A percentile compares a stretch with the other conserved stretches of the same genome.
These are phyloP conservation scores for Didymella pinodella DNA, from an alignment of 2,329 filamentous ascomycete genomes.

Conservation along the genomic window DNA sequence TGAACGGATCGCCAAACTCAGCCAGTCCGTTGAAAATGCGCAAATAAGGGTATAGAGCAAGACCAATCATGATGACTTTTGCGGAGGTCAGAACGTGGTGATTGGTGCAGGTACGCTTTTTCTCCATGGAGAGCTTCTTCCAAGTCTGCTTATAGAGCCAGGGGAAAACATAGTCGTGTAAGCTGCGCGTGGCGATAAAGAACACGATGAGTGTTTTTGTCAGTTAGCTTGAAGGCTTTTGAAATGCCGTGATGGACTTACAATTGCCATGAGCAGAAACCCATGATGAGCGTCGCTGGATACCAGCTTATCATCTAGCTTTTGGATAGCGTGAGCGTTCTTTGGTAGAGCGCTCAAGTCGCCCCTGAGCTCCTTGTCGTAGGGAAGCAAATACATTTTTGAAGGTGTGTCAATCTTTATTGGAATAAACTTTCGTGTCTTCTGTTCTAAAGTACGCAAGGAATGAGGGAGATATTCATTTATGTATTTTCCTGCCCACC, in stretches of 20 bases:
- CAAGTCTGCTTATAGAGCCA: not conserved
- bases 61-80: not conserved
- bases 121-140: not conserved
- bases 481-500: not conserved
- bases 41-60: not conserved
- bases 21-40: not conserved
- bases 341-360: not conserved
- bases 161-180: slow-evolving; percentile 1
- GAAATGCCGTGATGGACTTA: not conserved
- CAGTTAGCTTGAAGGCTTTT: not conserved
- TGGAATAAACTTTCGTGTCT: not conserved
- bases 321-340: not conserved
- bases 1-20: not conserved
- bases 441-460: not conserved
- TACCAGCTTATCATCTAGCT: not conserved
- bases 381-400: not conserved
- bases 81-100: slow-evolving; percentile 2
- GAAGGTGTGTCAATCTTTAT: not conserved
- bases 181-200: slow-evolving; percentile 5
- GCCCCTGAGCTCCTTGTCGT: not conserved
- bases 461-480: not conserved
- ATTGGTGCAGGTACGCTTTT: slow-evolving; percentile 3
- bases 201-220: slow-evolving; percentile 1
- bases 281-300: not conserved
- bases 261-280: not conserved